Percentiles rank a stretch among this genome's conserved stretches.
phyloP scores from a whole-genome alignment of 1,139 yeast genomes.

The Sugiyamaella paludigena region DNA sequence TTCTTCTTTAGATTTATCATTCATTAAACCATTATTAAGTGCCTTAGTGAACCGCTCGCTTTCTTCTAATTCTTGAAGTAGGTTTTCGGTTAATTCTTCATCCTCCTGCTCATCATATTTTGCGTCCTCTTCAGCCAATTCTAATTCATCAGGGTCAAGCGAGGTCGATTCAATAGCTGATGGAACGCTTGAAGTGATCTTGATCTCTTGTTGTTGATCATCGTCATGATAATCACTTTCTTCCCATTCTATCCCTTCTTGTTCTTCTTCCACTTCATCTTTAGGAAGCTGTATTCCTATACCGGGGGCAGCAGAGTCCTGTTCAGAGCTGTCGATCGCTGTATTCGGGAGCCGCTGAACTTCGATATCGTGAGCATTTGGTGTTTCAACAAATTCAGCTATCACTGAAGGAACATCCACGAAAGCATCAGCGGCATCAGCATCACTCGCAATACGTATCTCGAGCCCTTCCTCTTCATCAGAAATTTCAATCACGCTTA shows the following conservation, averaged over 20 bases:
- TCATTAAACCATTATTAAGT: conserved; percentile 36
- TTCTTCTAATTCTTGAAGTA: conserved; percentile 68
- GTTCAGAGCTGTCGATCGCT: no score
- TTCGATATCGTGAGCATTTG: no score
- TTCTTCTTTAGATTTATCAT: conserved; percentile 30
- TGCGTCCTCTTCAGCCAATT: conserved; percentile 35
- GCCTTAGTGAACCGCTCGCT: conserved; percentile 60
- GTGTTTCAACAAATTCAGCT: no score
- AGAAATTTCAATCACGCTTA: conserved; percentile 16
- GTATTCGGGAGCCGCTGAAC: no score
- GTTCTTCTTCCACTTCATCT: conserved; percentile 31
- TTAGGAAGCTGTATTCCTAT: not conserved
- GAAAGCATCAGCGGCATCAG: no score
- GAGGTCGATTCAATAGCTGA: not conserved
- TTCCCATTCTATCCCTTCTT: conserved; percentile 56
- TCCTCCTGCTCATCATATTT: conserved; percentile 74
- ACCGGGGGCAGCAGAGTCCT: no score
- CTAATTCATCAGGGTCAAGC: conserved; percentile 10
- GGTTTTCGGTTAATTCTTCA: conserved; percentile 56
- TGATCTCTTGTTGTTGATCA: no score
- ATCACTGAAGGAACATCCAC: no score
- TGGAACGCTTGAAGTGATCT: not conserved
- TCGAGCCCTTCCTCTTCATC: conserved; percentile 10
- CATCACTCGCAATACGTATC: not conserved
- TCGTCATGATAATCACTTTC: conserved; percentile 40